These are phyloP conservation scores for Pezicula carpinea DNA, from an alignment of 2,329 filamentous ascomycete species.

Conservation along the genomic window DNA sequence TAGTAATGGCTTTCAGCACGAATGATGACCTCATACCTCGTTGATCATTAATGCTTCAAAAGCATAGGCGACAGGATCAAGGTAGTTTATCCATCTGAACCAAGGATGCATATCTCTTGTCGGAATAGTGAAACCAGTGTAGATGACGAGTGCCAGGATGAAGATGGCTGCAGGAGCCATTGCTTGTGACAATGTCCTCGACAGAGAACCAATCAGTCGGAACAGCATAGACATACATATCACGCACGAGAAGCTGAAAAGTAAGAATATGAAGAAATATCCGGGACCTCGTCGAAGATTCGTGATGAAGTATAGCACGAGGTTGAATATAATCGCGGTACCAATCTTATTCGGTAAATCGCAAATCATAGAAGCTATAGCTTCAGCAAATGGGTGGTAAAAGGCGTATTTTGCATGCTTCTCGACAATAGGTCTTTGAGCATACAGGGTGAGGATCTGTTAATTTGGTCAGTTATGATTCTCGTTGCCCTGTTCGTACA, in stretches of 20 bases:
- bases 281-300: slow-evolving; percentile 70
- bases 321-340: slow-evolving; percentile 74
- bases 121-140: slow-evolving; percentile 47
- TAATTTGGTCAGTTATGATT: slow-evolving; percentile 29
- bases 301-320: slow-evolving; percentile 82
- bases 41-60: slow-evolving; percentile 75
- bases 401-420: slow-evolving; percentile 84
- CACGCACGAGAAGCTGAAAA: slow-evolving; percentile 70
- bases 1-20: neutral
- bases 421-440: slow-evolving; percentile 87
- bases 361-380: slow-evolving; percentile 47
- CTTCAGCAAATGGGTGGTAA: slow-evolving; percentile 86
- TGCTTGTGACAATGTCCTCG: slow-evolving; percentile 53
- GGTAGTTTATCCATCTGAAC: slow-evolving; percentile 58
- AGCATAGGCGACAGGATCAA: slow-evolving; percentile 66
- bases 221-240: slow-evolving; percentile 84
- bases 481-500: slow-evolving; percentile 35
- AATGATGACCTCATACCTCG: slow-evolving; percentile 69
- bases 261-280: slow-evolving; percentile 79
- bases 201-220: slow-evolving; percentile 72
- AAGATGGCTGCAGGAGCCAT: slow-evolving; percentile 44
- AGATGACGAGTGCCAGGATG: slow-evolving; percentile 50
- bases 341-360: slow-evolving; percentile 79
- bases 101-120: slow-evolving; percentile 49
- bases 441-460: slow-evolving; percentile 79